These are phyloP conservation scores for Globisporangium camurandrum DNA, from an alignment of 352 stramenopile species.

Conservation along the genomic window DNA sequence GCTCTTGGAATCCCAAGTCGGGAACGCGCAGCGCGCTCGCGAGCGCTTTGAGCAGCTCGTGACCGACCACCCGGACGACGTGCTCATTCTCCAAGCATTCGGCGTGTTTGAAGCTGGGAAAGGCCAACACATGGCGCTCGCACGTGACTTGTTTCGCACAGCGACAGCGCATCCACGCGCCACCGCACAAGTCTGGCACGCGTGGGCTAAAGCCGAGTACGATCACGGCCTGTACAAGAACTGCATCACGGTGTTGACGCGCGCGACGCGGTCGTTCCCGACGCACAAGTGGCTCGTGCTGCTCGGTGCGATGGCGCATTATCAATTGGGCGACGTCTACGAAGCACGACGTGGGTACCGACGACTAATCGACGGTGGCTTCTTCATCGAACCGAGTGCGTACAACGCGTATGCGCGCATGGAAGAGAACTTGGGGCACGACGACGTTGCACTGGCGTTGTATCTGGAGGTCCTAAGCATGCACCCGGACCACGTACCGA, in stretches of 20 bases:
- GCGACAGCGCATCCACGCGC: constrained; percentile 39
- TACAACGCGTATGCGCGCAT: constrained; percentile 84
- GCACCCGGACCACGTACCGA: constrained; percentile 65
- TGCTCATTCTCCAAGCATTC: constrained; percentile 67
- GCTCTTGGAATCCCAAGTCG: constrained; percentile 54
- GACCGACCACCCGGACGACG: constrained; percentile 47
- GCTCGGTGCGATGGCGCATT: constrained; percentile 66
- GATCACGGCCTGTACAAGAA: constrained; percentile 72
- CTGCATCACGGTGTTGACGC: constrained; percentile 53
- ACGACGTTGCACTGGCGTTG: constrained; percentile 50
- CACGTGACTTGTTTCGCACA: constrained; percentile 55
- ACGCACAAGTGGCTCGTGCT: constrained; percentile 82
- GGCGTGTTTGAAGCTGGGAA: constrained; percentile 69
- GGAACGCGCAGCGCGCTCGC: constrained; percentile 42
- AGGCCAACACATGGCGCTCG: constrained; percentile 51
- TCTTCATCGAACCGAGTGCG: constrained; percentile 62
- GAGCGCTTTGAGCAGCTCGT: constrained; percentile 51
- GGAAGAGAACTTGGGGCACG: constrained; percentile 72
- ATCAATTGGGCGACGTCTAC: constrained; percentile 74
- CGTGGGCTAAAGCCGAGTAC: constrained; percentile 81
- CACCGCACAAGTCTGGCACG: constrained; percentile 78
- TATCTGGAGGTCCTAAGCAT: constrained; percentile 55
- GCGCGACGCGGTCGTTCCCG: constrained; percentile 54
- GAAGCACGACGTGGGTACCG: constrained; percentile 62
- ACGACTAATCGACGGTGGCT: constrained; percentile 59